Evolutionary conservation across 306 rosid genomes (phyloP).

Genomic region (Castanea mollissima): DNA sequence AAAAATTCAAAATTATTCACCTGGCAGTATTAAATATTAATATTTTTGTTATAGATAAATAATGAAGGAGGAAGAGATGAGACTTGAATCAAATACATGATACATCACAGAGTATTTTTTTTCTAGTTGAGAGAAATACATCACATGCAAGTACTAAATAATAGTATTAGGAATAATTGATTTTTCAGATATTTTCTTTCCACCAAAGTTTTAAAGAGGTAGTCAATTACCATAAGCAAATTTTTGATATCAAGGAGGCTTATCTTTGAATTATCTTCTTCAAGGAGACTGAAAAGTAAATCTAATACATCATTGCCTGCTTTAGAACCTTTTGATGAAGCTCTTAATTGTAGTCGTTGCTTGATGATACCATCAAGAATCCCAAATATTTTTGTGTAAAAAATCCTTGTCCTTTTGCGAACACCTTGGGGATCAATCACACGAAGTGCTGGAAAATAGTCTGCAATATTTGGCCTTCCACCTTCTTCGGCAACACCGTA

Average conservation of each 20-base stretch:
- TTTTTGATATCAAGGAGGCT: neutral
- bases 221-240: conserved; percentile 11
- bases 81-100: no score
- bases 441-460: conserved; percentile 12
- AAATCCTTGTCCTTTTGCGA: neutral
- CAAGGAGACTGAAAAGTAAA: neutral
- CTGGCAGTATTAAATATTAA: no score
- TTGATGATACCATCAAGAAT: conserved; percentile 4
- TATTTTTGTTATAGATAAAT: no score
- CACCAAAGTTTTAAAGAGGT: neutral
- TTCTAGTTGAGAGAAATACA: no score
- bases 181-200: no score
- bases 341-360: neutral
- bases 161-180: no score
- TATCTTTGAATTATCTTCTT: neutral
- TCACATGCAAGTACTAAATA: no score
- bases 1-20: no score
- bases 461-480: conserved; percentile 21
- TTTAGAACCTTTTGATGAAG: neutral
- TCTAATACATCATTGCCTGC: conserved; percentile 8
- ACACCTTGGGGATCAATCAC: neutral
- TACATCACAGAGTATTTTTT: no score
- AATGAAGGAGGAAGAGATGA: no score
- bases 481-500: conserved; percentile 14
- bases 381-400: neutral